phyloP scores from a whole-genome alignment of 108 stramenopile genomes.

The Fragilariopsis cylindrus region DNA sequence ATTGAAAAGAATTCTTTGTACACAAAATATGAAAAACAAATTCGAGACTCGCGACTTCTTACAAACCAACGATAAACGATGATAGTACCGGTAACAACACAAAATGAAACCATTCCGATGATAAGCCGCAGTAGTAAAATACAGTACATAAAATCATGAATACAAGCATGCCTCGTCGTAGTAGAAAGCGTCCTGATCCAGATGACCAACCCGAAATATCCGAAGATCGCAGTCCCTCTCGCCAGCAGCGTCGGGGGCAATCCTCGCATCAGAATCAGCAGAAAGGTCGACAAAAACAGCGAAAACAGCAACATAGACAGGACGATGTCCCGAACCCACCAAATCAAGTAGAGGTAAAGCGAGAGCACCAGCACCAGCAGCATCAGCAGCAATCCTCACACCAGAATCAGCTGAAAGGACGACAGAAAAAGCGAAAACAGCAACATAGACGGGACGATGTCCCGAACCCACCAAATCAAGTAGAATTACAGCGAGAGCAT shows the following conservation, averaged over 20 bases:
- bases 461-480: neutral
- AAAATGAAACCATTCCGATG: too few species aligned
- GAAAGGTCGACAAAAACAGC: neutral
- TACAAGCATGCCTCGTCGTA: too few species aligned
- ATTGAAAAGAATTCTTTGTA: too few species aligned
- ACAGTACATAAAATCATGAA: too few species aligned
- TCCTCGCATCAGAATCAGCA: neutral
- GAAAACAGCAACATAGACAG: neutral
- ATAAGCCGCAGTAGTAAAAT: too few species aligned
- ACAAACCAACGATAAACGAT: too few species aligned
- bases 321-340: neutral
- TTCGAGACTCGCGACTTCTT: too few species aligned
- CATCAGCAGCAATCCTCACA: neutral
- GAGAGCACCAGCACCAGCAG: neutral
- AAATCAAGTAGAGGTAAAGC: neutral
- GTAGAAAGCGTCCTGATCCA: too few species aligned
- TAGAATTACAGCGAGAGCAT: neutral
- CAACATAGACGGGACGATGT: neutral
- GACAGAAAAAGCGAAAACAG: neutral
- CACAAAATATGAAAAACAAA: too few species aligned
- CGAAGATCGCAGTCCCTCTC: too few species aligned
- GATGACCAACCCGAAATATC: too few species aligned
- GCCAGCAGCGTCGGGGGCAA: neutral
- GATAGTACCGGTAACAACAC: too few species aligned
- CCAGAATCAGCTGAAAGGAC: neutral